These are phyloP conservation scores for Hyphodiscus sp. DNA, from an alignment of 2,329 filamentous ascomycete genomes.

Conservation along the genomic window DNA sequence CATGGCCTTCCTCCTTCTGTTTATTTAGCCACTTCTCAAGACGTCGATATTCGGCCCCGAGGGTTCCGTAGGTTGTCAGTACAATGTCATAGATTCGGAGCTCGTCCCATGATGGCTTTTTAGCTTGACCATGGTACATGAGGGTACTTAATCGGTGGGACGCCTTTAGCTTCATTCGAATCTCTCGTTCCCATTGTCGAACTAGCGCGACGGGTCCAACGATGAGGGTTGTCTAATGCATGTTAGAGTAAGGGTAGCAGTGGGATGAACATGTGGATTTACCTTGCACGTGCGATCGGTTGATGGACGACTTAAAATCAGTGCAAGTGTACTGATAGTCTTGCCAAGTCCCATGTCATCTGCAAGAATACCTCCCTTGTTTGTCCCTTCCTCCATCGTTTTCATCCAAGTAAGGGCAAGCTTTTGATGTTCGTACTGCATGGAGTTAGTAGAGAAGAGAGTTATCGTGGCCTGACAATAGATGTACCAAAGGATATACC, in stretches of 20 bases:
- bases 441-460: slow-evolving; percentile 9
- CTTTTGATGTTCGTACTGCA: slow-evolving; percentile 69
- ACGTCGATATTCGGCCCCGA: slow-evolving; percentile 61
- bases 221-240: slow-evolving; percentile 65
- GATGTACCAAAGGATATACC: slow-evolving; percentile 47
- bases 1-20: slow-evolving; percentile 11
- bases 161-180: slow-evolving; percentile 59
- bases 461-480: neutral
- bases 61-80: slow-evolving; percentile 70
- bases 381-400: slow-evolving; percentile 62
- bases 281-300: slow-evolving; percentile 36
- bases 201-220: slow-evolving; percentile 74
- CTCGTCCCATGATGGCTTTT: slow-evolving; percentile 51
- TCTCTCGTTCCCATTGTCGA: slow-evolving; percentile 79
- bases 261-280: slow-evolving; percentile 4
- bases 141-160: slow-evolving; percentile 56
- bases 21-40: slow-evolving; percentile 42
- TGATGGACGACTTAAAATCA: slow-evolving; percentile 53
- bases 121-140: slow-evolving; percentile 58
- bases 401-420: slow-evolving; percentile 72
- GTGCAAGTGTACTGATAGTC: slow-evolving; percentile 73
- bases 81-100: slow-evolving; percentile 67
- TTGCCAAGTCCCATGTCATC: slow-evolving; percentile 84
- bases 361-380: slow-evolving; percentile 70
- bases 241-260: slow-evolving; percentile 8